Base-by-base conservation (phyloP, 148 eudicot genomes). In the Talinum fruticosum region DNA sequence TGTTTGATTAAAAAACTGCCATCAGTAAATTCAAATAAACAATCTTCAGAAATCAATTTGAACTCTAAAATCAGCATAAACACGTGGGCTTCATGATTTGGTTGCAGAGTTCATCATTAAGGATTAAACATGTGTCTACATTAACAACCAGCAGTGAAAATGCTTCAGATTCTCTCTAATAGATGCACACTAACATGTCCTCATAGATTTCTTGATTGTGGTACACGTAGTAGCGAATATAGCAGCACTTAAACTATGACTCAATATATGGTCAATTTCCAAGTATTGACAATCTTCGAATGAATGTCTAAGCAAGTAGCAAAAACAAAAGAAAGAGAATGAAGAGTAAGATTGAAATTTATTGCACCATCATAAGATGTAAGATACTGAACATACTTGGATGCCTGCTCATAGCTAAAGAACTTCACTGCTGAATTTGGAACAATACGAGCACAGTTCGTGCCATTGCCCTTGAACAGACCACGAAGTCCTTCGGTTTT, bases 371-470 rank as follows among this genome's bases (percentile, higher is more conserved):
- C 34, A 29, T 19, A 41, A 66, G 8, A 44, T 65, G 14, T 32
- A 26, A 67, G 72, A 62, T 24, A 78, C 6, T 33, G 68, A 78
- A 76, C 85, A 77, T 91, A 94, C 98, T 88, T 87, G 30, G 98
- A 94, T 71, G 98, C 98, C 81, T 94, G 87, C 86, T 94, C 98
- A 14, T 94, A 94, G 83, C 98, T 90, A 64, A 91, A 94, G 83
- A 91, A 91, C 86, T 94, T 94, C 81, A 94, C 97, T 32, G 97
- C 98, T 29, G 98, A 94, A 82, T 94, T 94, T 66, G 98, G 97
- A 59, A 93, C 97, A 75, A 93, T 93, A 54, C 98, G 98, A 74
- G 98, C 98, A 76, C 98, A 91, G 75, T 93, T 93, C 64, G 97
- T 90, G 49, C 98, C 98, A 75, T 93, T 93, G 81, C 98, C 98